Conservation (phyloP, 2,329 filamentous ascomycete genomes). For the Talaromyces atroroseus region DNA sequence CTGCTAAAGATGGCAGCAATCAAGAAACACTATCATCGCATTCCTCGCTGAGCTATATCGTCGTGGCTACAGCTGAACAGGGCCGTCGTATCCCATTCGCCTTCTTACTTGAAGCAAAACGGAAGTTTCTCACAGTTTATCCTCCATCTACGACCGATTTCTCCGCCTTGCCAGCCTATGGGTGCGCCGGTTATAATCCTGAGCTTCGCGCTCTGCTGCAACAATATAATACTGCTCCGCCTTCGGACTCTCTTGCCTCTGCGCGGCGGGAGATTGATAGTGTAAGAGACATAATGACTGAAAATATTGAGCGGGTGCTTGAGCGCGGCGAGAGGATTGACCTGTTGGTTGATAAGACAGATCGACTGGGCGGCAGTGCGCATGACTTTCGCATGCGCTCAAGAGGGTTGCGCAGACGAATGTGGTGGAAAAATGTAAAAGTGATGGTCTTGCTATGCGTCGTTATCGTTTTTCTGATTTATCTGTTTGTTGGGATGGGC, state of each 20-base stretch:
- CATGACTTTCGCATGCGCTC: conserved; percentile 86
- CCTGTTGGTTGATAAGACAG: conserved; percentile 92
- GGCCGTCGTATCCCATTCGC: conserved; percentile 88
- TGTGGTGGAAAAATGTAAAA: conserved; percentile 99
- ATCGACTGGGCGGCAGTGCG: conserved; percentile 79
- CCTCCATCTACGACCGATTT: conserved; percentile 65
- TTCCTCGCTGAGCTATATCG: conserved; percentile 84
- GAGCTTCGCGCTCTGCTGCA: conserved; percentile 73
- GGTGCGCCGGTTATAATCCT: conserved; percentile 79
- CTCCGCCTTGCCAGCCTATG: conserved; percentile 75
- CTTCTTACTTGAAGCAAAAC: conserved; percentile 85
- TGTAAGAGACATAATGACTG: conserved; percentile 87
- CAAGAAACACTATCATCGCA: conserved; percentile 43
- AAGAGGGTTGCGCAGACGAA: conserved; percentile 77
- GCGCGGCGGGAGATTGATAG: conserved; percentile 89
- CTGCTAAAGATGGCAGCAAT: conserved; percentile 24
- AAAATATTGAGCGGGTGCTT: conserved; percentile 85
- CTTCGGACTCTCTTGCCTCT: conserved; percentile 74
- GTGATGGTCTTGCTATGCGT: conserved; percentile 81
- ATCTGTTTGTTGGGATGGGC: conserved; percentile 66
- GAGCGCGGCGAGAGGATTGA: conserved; percentile 92
- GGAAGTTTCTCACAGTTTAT: conserved; percentile 73
- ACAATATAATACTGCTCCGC: conserved; percentile 73
- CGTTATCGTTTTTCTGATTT: conserved; percentile 60
- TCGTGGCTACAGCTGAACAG: conserved; percentile 74